Conservation (phyloP, 441 rosid genomes). For the Corymbia calophylla region DNA sequence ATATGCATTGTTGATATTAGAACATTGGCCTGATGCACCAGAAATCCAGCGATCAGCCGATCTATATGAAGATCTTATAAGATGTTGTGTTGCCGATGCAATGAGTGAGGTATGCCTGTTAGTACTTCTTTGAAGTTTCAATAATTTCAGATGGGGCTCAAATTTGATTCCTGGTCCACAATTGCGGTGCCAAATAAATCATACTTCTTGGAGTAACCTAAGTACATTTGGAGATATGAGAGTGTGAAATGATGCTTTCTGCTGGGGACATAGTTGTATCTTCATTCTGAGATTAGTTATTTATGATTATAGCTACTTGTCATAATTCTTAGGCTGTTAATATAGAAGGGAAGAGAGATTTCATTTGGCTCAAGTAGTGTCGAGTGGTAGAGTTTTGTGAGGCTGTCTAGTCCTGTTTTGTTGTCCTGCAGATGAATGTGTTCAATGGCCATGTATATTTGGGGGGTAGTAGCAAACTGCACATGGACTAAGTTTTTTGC, state of each 20-base stretch:
- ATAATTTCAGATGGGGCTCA: neutral
- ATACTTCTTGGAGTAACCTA: neutral
- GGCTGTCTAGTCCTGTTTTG: neutral
- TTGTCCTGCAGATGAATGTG: neutral
- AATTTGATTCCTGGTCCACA: neutral
- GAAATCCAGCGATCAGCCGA: constrained; percentile 91
- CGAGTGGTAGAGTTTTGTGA: neutral
- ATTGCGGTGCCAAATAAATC: neutral
- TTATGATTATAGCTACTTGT: neutral
- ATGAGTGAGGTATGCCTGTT: constrained; percentile 80
- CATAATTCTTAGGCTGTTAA: neutral
- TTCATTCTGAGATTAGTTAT: neutral
- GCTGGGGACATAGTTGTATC: neutral
- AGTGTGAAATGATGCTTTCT: neutral
- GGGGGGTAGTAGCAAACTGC: neutral
- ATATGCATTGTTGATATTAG: constrained; percentile 84
- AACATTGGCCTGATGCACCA: constrained; percentile 97
- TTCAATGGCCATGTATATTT: neutral
- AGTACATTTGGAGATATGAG: neutral
- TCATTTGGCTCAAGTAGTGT: neutral
- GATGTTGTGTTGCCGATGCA: constrained; percentile 95
- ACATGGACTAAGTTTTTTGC: neutral
- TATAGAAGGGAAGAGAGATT: neutral
- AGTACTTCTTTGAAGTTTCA: neutral
- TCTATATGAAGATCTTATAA: constrained; percentile 84